Base-by-base conservation (phyloP, 768 basidiomycete genomes). In the Cystobasidium tubakii region DNA sequence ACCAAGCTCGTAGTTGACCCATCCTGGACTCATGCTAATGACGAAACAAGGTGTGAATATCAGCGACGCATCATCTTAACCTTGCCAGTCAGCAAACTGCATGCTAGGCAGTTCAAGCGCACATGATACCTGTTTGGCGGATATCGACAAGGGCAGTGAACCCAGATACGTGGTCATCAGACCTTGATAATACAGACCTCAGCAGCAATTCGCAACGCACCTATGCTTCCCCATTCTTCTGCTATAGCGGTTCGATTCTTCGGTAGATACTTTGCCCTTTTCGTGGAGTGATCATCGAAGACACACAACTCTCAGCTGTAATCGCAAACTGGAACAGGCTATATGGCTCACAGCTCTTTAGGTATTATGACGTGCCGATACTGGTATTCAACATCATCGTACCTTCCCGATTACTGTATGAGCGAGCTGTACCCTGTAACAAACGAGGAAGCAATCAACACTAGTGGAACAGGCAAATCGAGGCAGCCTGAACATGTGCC, bases 361-460 rank as follows among this genome's bases (percentile, higher is more conserved):
- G 46, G 46, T 6, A 50, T 6, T 15, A 50, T 50, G n/a, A 50
- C 46, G 21, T 50, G 46, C 21, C 46, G 46, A 50, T 50, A 50
- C 21, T 50, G 46, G n/a, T 50, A 50, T n/a, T 50, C 46, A 21
- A 50, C n/a, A 50, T 50, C 46, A 50, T 50, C 46, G n/a, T 50
- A n/a, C n/a, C 46, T 9, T 50, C 46, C 46, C 12, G 46, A 50
- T 3, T 50, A 50, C 46, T 50, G 46, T 50, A 50, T 50, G 15
- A 17, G 46, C 12, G 46, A 50, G 46, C 12, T n/a, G 21, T 17
- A n/a, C 12, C 21, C 46, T 50, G 21, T 50, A 42, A 7, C 15
- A 17, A n/a, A 19, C 46, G 10, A 50, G 21, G 7, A 39, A 39
- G 39, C 39, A 39, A 39, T 39, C 39, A 39, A 39, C 6, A n/a